A percentile compares a stretch with the other conserved stretches of the same genome.
phyloP scores from a whole-genome alignment of 805 yeast genomes.

The Teunomyces cretensis region DNA sequence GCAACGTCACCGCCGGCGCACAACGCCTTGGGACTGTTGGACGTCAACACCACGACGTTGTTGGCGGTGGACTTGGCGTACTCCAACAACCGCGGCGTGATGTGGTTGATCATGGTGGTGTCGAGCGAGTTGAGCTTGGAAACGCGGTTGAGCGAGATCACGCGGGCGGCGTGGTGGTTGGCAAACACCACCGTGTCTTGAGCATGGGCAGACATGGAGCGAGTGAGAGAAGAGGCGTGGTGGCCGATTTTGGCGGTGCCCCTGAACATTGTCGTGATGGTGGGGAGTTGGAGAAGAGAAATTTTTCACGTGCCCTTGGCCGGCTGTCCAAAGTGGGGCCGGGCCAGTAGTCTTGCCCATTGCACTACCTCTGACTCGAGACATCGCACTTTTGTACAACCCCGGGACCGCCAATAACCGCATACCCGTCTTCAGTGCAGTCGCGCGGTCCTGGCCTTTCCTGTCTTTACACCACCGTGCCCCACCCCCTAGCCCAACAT shows the following conservation, averaged over 20 bases:
- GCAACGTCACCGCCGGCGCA: conserved; percentile 98
- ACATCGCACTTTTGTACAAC: no score
- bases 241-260: neutral
- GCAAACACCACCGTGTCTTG: conserved; percentile 62
- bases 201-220: conserved; percentile 18
- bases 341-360: no score
- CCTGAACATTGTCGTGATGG: conserved; percentile 5
- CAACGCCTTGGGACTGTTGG: conserved; percentile 66
- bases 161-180: conserved; percentile 63
- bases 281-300: no score
- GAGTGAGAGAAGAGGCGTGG: conserved; percentile 3
- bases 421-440: no score
- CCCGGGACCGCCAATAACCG: no score
- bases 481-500: no score
- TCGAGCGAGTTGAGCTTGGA: conserved; percentile 82
- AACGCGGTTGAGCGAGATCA: conserved; percentile 76
- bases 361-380: no score
- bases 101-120: conserved; percentile 68
- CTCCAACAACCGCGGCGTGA: conserved; percentile 73
- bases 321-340: no score
- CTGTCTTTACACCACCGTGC: no score
- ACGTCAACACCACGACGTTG: conserved; percentile 65
- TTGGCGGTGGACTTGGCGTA: conserved; percentile 68
- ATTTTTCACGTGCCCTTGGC: conserved; percentile 5
- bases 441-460: no score